Base-by-base conservation (phyloP, 108 stramenopile genomes). In the Pseudonitzschia delicatissima region DNA sequence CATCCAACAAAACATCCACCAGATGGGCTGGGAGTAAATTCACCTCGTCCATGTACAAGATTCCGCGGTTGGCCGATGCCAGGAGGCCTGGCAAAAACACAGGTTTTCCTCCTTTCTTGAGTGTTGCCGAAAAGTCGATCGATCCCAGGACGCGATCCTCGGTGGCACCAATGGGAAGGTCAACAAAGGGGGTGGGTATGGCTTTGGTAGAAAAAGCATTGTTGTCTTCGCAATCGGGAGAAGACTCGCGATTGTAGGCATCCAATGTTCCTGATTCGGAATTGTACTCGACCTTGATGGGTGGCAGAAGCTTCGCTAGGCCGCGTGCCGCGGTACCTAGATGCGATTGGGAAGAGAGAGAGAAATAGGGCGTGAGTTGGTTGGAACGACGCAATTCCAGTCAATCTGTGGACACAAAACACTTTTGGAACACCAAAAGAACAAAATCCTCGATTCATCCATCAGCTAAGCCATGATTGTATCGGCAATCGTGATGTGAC, bases 61-160 rank as follows among this genome's bases (percentile, higher is more conserved):
- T 45, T 21, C 73, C 73, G 1, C 67, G 67, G 55, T 74, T 74
- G 25, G 67, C 67, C 1, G 36, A 12, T 12, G 73, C 73, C 40
- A 74, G 58, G 4, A 74, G 25, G 4, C 73, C 73, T 4, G 73
- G 73, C 0, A 21, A 53, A 74, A 68, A 74, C 25, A 29, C 59
- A 8, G 31, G 53, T 17, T 57, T 69, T 21, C 29, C 59, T 18
- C 73, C 73, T 3, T 42, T 21, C 23, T 23, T 17, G 12, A 68
- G 23, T 2, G 66, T 57, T 15, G 55, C 37, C 13, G 53, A 33
- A 40, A 74, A 21, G 21, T 74, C 67, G 25, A 74, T 59, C 2
- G 60, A 68, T 11, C 67, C 73, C 23, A 51, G 57, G 15, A 74
- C 73, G 8, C 73, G 62, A 59, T 74, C 73, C 36, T 74, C 73